Base-by-base conservation (phyloP, 371 early-diverging fungal genomes). In the Syncephalastrum monosporum region DNA sequence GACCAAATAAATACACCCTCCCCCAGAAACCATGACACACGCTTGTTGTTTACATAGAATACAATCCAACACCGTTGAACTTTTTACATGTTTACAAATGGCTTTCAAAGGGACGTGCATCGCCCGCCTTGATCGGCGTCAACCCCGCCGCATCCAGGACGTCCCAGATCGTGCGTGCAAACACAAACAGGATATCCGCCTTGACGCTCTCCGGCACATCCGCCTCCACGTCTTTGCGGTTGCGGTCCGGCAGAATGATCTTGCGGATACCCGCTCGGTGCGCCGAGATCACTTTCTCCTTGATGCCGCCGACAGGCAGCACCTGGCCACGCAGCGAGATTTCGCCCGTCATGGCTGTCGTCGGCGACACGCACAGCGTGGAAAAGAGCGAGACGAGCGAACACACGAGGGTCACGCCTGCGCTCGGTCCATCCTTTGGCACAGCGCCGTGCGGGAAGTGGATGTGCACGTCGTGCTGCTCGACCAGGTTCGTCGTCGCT, bases 291-390 rank as follows among this genome's bases (percentile, higher is more conserved):
- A 91, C 83, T 66, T 93, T 93, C 65, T 93, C 93, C 68, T 90
- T 90, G 67, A 93, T 85, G 3, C 93, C 93, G 0, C 93, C 91
- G 3, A 95, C 91, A 16, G 93, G 92, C 38, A 91, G 72, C 3
- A 95, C 92, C 45, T 84, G 78, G 0, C 95, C 95, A 5, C 91
- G 83, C 13, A 93, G 72, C 0, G 93, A 91, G 17, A 95, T 83
- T 69, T 95, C 95, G 23, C 95, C 95, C 5, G 93, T 92, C 89
- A 92, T 90, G 6, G 89, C 90, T 0, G 83, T 82, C 4, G 78
- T 78, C 4, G 75, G 53, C 10, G 84, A 81, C 1, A 91, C 85
- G 23, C 75, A 67, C 21, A 67, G 74, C 12, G 75, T 79, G 13
- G 85, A 78, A 56, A 91, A 86, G 25, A 92, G 70, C 5, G 92